phyloP scores from a whole-genome alignment of 495 filamentous ascomycete species.

The Trichoderma orchidacearum region DNA sequence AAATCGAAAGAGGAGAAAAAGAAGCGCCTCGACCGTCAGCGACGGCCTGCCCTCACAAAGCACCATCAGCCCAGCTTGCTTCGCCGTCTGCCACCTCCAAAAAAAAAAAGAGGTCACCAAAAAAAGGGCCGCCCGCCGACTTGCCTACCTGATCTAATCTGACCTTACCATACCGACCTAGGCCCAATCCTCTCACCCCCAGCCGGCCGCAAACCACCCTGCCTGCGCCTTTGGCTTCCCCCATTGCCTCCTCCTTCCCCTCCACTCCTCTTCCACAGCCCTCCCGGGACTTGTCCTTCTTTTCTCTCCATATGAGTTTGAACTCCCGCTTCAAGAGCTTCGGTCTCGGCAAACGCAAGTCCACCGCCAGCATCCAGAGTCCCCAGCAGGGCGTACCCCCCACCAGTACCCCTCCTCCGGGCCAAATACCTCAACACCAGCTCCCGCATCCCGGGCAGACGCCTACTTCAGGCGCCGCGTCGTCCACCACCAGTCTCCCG shows the following conservation, averaged over 20 bases:
- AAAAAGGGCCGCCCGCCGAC: not conserved
- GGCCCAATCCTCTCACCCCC: not conserved
- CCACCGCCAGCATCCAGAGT: slow-evolving; percentile 31
- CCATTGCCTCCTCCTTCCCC: slow-evolving; percentile 2
- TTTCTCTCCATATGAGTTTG: slow-evolving; percentile 42
- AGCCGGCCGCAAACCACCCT: not conserved
- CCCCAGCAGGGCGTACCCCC: slow-evolving; percentile 24
- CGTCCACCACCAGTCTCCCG: slow-evolving; percentile 36
- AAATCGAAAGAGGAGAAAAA: too few species aligned
- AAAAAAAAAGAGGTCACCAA: not conserved
- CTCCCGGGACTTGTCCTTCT: slow-evolving; percentile 10
- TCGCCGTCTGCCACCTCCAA: too few species aligned
- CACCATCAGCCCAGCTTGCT: too few species aligned
- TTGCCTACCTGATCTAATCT: not conserved
- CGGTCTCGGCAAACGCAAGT: slow-evolving; percentile 42
- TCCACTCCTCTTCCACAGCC: slow-evolving; percentile 6
- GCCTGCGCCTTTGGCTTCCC: not conserved
- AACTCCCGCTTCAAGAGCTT: slow-evolving; percentile 47
- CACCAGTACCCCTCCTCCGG: slow-evolving; percentile 19
- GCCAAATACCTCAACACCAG: slow-evolving; percentile 16
- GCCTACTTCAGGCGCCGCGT: slow-evolving; percentile 15
- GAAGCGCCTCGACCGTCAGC: too few species aligned
- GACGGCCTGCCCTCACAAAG: too few species aligned
- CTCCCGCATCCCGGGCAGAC: slow-evolving; percentile 4
- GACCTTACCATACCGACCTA: not conserved